Evolutionary conservation across 2,329 filamentous ascomycete genomes (phyloP), one percentile per base, ranked within the genome.

Genomic region (Cladorrhinum sp.): DNA sequence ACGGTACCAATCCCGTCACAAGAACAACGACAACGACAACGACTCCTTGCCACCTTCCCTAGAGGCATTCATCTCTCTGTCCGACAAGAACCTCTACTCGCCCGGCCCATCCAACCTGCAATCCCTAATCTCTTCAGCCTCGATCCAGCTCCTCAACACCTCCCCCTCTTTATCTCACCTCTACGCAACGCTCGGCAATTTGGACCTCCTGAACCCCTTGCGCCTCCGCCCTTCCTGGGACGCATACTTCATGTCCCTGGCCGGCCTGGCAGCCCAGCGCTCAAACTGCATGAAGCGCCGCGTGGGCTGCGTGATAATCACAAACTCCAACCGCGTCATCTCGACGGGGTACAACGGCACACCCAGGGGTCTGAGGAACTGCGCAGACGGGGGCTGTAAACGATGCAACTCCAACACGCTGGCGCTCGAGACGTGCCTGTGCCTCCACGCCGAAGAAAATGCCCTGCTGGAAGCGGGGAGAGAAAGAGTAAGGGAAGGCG

Each of bases 261-360:
- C 95, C 4, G 92, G 90, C 32, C 85, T 99, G 52, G 95, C 95
- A 7, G 91, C 93, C 0, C 89, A 92, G 67, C 85, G 95, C 65
- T 92, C 88, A 71, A 99, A 99, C 75, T 99, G 95, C 79, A 99
- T 99, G 95, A 97, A 98, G 78, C 85, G 95, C 27, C 87, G 93
- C 65, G 95, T 99, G 1, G 95, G 95, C 7, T 97, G 93, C 76
- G 95, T 98, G 6, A 82, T 99, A 9, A 93, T 98, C 32, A 83
- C 89, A 64, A 88, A 92, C n/a, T n/a, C n/a, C 71, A 88, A 87
- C 69, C 85, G 93, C 67, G 95, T 99, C 64, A 91, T 98, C 67
- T 92, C 89, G 71, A 99, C 95, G 0, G 95, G 95, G 20, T 99
- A 99, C 78, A 99, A 99, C 75, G 95, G 95, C 63, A 98, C 95